Evolutionary conservation across 2,329 filamentous ascomycete genomes (phyloP).

Genomic region (Phyllosticta citrichinensis): DNA sequence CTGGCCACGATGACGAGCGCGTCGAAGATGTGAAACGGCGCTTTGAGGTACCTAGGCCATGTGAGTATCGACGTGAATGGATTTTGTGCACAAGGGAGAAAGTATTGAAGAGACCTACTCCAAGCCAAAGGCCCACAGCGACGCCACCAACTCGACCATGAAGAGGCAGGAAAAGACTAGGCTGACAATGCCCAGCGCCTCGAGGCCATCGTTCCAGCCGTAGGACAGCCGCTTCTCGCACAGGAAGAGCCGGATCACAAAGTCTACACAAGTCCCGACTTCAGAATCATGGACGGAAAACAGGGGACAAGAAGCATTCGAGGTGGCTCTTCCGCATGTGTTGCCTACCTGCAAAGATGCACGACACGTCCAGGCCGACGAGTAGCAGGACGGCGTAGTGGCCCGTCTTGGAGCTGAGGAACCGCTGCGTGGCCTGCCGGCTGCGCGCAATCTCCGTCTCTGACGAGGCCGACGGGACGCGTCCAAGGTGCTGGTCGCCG

Average conservation of each 20-base stretch:
- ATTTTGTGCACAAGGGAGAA: not conserved
- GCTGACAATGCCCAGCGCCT: constrained; percentile 42
- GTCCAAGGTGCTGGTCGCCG: not conserved
- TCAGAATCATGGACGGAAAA: not conserved
- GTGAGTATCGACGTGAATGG: not conserved
- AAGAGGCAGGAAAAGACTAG: constrained; percentile 56
- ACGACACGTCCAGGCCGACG: constrained; percentile 41
- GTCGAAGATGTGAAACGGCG: constrained; percentile 54
- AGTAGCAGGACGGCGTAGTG: constrained; percentile 42
- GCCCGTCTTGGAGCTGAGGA: constrained; percentile 37
- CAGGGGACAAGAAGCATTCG: not conserved
- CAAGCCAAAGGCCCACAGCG: constrained; percentile 52
- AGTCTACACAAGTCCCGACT: constrained; percentile 22
- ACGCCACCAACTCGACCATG: constrained; percentile 50
- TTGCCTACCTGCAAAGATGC: constrained; percentile 35
- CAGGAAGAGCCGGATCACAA: constrained; percentile 40
- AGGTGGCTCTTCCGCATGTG: not conserved
- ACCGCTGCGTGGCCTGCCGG: constrained; percentile 21
- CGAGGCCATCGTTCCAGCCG: constrained; percentile 27
- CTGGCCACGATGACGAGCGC: constrained; percentile 51
- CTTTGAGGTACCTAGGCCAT: constrained; percentile 21
- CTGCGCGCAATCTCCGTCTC: constrained; percentile 3
- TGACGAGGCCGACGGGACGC: not conserved
- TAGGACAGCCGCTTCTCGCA: constrained; percentile 32
- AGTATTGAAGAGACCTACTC: constrained; percentile 33